Conservation (phyloP, 1,284 basidiomycete genomes). For the Cryptococcus sp. region DNA sequence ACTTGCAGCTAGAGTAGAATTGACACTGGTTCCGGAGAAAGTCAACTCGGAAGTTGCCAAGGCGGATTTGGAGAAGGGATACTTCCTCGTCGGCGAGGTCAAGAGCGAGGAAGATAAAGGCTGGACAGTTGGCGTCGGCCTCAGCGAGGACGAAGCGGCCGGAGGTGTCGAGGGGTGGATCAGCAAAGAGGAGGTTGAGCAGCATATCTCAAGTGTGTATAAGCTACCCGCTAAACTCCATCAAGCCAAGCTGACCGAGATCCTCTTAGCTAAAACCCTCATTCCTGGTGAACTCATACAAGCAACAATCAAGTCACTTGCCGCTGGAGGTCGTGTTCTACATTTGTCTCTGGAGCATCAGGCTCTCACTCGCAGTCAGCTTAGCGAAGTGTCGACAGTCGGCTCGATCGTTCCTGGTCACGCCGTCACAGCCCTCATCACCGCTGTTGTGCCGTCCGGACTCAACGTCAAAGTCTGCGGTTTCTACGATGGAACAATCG, state of each 20-base stretch:
- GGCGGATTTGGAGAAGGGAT: slow-evolving; percentile 74
- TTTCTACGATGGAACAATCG: slow-evolving; percentile 90
- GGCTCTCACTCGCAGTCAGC: slow-evolving; percentile 56
- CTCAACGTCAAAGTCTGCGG: slow-evolving; percentile 89
- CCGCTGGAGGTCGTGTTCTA: slow-evolving; percentile 53
- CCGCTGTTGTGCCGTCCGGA: slow-evolving; percentile 74
- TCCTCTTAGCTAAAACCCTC: slow-evolving; percentile 26
- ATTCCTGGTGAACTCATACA: slow-evolving; percentile 66
- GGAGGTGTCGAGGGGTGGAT: slow-evolving; percentile 69
- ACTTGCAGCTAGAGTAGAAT: slow-evolving; percentile 68
- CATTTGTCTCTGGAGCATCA: slow-evolving; percentile 56
- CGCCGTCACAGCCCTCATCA: slow-evolving; percentile 82
- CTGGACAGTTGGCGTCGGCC: slow-evolving; percentile 83
- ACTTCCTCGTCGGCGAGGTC: slow-evolving; percentile 75
- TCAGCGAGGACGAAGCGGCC: slow-evolving; percentile 57
- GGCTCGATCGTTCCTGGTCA: slow-evolving; percentile 83
- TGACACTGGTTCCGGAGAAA: slow-evolving; percentile 79
- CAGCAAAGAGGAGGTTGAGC: slow-evolving; percentile 65
- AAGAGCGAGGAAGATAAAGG: slow-evolving; percentile 93
- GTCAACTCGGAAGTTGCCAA: slow-evolving; percentile 82
- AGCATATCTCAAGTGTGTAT: slow-evolving; percentile 43
- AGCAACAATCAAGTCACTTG: slow-evolving; percentile 64
- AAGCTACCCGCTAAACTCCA: not conserved
- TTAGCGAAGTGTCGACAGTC: slow-evolving; percentile 75
- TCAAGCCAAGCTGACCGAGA: not conserved